These are phyloP conservation scores for Sporodiniella umbellata DNA, from an alignment of 371 early-diverging fungal genomes.

Conservation along the genomic window DNA sequence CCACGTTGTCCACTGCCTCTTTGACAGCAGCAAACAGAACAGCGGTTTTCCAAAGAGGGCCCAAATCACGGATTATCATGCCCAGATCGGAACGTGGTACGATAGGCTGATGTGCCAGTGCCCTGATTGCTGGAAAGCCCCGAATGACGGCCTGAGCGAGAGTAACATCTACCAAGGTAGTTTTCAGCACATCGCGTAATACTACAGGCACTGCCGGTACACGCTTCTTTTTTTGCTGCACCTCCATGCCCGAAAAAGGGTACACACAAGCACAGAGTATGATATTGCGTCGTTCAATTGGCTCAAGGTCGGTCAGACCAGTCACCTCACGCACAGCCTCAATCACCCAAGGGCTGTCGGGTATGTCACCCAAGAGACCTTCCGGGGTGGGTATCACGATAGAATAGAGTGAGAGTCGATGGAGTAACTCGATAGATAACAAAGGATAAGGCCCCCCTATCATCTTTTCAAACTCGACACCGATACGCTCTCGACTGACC, in stretches of 20 bases:
- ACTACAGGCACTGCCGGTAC: conserved; percentile 34
- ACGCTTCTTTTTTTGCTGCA: conserved; percentile 28
- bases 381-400: conserved; percentile 55
- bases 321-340: conserved; percentile 42
- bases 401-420: conserved; percentile 50
- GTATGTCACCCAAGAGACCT: conserved; percentile 24
- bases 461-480: conserved; percentile 96
- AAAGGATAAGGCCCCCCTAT: conserved; percentile 61
- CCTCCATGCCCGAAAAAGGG: conserved; percentile 39
- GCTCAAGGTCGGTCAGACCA: conserved; percentile 29
- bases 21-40: conserved; percentile 56
- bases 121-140: conserved; percentile 21
- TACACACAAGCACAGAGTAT: conserved; percentile 31
- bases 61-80: conserved; percentile 54
- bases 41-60: conserved; percentile 59
- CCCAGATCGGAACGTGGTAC: conserved; percentile 38
- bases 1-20: conserved; percentile 51
- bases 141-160: conserved; percentile 43
- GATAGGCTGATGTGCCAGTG: conserved; percentile 8
- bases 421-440: conserved; percentile 49
- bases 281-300: conserved; percentile 15
- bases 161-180: conserved; percentile 40
- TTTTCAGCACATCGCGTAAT: conserved; percentile 38
- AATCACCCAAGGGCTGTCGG: conserved; percentile 16
- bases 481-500: conserved; percentile 95